Conservation (phyloP, 169 alveolate species). For the Eimeria acervulina region DNA sequence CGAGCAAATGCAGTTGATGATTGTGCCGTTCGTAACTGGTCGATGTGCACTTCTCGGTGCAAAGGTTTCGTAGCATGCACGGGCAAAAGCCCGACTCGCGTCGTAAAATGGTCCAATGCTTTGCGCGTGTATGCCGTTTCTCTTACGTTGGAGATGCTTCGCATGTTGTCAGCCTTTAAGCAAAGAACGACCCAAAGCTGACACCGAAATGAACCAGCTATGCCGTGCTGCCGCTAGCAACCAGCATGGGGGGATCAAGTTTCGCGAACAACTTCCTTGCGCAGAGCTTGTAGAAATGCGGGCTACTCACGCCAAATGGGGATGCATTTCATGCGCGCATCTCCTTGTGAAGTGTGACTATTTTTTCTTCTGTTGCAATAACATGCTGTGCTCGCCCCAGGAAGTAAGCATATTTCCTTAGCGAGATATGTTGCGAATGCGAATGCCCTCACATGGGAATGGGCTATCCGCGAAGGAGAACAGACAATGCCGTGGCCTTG, state of each 20-base stretch:
- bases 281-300: background rate
- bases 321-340: too few species aligned
- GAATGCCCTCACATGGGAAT: too few species aligned
- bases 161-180: background rate
- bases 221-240: background rate
- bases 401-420: too few species aligned
- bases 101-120: background rate
- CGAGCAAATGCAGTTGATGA: background rate
- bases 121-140: background rate
- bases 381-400: too few species aligned
- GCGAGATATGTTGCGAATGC: too few species aligned
- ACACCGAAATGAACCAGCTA: background rate
- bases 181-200: background rate
- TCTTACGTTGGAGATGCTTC: background rate
- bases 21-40: background rate
- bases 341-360: too few species aligned
- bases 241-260: background rate
- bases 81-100: background rate
- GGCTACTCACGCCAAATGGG: too few species aligned
- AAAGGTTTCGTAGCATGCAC: background rate
- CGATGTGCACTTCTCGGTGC: background rate
- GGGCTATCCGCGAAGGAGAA: too few species aligned
- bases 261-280: background rate
- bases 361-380: too few species aligned
- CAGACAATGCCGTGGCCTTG: too few species aligned